Percentiles rank a stretch among this genome's conserved stretches.
Conservation (phyloP, 495 filamentous ascomycete species). For the Choiromyces venosus region DNA sequence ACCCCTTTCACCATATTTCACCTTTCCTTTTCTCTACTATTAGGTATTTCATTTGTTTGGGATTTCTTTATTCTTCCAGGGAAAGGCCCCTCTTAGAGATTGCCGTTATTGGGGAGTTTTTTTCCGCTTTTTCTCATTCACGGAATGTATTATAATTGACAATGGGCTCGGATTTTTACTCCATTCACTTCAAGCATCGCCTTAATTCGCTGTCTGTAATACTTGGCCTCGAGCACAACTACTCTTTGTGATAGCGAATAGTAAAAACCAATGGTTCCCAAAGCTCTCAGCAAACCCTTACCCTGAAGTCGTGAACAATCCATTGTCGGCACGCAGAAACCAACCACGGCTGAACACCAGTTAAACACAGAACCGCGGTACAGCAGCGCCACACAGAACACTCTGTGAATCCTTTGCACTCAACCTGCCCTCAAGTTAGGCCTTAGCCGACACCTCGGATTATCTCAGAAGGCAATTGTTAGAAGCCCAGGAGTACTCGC, state of each 20-base stretch:
- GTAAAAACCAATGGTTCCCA: no score
- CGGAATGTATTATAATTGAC: not conserved
- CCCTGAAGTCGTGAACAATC: not conserved
- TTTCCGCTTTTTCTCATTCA: not conserved
- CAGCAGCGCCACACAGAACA: no score
- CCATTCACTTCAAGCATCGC: not conserved
- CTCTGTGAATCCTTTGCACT: not conserved
- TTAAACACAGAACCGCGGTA: not conserved
- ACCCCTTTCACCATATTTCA: not conserved
- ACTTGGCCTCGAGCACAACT: not conserved
- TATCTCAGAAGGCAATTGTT: not conserved
- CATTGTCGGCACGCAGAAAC: not conserved
- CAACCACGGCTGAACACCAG: not conserved
- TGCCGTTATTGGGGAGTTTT: not conserved
- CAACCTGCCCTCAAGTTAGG: not conserved
- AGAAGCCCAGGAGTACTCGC: no score
- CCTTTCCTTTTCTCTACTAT: not conserved
- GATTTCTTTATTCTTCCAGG: not conserved
- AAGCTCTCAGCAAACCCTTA: not conserved
- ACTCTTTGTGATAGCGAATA: not conserved
- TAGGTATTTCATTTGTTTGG: not conserved
- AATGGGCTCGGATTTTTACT: not conserved
- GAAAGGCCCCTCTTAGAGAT: not conserved
- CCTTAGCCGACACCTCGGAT: no score
- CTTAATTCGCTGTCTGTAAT: not conserved